Base-by-base conservation (phyloP, 2,329 filamentous ascomycete species). In the Colletotrichum lindemuthianum region DNA sequence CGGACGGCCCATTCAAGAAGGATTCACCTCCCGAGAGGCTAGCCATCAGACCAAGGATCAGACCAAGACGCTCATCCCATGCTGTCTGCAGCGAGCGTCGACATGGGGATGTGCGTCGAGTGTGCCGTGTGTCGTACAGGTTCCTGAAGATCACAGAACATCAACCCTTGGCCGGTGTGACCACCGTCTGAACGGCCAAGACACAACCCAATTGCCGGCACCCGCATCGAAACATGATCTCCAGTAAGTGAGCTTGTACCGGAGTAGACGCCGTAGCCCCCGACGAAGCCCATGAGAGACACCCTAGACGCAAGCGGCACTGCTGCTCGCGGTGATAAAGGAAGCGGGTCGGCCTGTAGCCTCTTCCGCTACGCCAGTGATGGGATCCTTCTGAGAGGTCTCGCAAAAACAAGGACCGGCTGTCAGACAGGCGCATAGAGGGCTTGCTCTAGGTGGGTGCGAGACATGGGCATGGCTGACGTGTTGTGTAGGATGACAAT, bases 391-490 rank as follows among this genome's bases (percentile, higher is more conserved):
- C 36, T 7, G 10, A 2, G 24, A 34, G 5, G 45, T 56, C 40
- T 52, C 32, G 44, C 32, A 16, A 33, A 40, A 11, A 63, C 48
- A 57, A 65, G 47, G 32, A 32, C 6, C 13, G 34, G 4, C 11
- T 47, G 37, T 57, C 47, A 65, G 58, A 65, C 63, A 53, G 63
- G 51, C 58, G 52, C 16, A 59, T 1, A 6, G 45, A 56, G 47
- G 24, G 51, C 43, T 49, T 24, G 24, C 34, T 33, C 41, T 65
- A 51, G 51, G 52, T 4, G 34, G 41, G 9, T 54, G 63, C 58
- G 47, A 63, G 57, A 65, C 57, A 64, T n/a, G 33, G n/a, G 9
- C 16, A 44, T 61, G 43, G 55, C 41, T 50, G 15, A n/a, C 24
- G 24, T 5, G 24, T 24, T 11, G 36, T 48, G 2, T n/a, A 44